Evolutionary conservation across 177 flowering plant genomes (phyloP).

Genomic region (Vitis hybrid): DNA sequence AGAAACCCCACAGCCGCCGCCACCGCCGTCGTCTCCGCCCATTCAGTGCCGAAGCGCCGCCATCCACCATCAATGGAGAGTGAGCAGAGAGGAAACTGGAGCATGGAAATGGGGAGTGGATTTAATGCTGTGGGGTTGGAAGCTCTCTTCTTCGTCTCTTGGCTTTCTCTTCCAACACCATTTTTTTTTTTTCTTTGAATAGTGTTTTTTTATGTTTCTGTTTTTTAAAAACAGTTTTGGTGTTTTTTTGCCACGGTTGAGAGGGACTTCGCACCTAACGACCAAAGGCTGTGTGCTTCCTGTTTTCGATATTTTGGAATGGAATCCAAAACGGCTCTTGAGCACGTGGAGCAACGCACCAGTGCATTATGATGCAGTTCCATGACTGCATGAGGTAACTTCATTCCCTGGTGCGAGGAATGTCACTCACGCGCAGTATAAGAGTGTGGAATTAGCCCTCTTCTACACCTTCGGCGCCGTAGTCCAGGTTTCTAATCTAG

Average conservation of each 20-base stretch:
- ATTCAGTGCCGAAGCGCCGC: constrained; percentile 15
- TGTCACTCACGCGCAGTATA: no score
- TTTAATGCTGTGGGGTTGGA: no score
- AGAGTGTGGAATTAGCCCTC: no score
- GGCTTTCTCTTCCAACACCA: neutral
- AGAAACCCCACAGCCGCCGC: neutral
- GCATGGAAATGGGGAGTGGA: neutral
- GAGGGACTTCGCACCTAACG: constrained; percentile 40
- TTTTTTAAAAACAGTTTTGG: neutral
- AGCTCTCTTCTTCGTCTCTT: no score
- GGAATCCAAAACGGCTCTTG: neutral
- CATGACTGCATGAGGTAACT: neutral
- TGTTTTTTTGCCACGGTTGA: constrained; percentile 22
- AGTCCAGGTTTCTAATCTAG: no score
- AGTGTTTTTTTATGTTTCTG: constrained; percentile 2
- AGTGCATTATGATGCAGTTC: no score
- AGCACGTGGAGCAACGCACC: neutral
- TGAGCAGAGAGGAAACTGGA: neutral
- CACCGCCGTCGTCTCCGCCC: constrained; percentile 21
- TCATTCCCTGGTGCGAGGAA: no score
- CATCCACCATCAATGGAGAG: constrained; percentile 22
- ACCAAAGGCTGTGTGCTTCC: neutral
- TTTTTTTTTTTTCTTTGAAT: neutral
- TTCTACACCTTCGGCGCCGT: no score
- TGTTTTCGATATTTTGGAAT: neutral